Conservation (phyloP, 352 stramenopile species). For the Phytophthora cactorum region DNA sequence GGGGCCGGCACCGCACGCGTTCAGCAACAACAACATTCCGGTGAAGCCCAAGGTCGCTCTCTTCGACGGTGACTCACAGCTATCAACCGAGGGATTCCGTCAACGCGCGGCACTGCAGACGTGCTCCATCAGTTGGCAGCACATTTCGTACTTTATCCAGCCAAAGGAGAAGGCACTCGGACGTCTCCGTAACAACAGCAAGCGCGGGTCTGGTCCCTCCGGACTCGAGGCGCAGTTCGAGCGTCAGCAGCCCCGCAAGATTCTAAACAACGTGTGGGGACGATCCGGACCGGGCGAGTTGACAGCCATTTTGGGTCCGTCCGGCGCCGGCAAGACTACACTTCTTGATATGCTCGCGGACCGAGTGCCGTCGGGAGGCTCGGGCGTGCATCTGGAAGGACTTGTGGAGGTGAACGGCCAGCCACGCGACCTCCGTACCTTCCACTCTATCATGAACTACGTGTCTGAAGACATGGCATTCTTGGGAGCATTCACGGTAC, state of each 20-base stretch:
- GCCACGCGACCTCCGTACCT: slow-evolving; percentile 46
- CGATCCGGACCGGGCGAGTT: slow-evolving; percentile 67
- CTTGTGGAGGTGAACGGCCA: slow-evolving; percentile 68
- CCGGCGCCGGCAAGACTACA: slow-evolving; percentile 71
- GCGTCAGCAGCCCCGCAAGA: slow-evolving; percentile 49
- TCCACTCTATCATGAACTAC: slow-evolving; percentile 74
- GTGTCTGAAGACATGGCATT: slow-evolving; percentile 73
- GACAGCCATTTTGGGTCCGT: slow-evolving; percentile 76
- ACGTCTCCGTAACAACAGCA: slow-evolving; percentile 31
- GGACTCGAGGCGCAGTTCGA: slow-evolving; percentile 41
- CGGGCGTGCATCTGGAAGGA: slow-evolving; percentile 49
- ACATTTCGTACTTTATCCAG: slow-evolving; percentile 67
- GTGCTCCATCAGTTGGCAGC: slow-evolving; percentile 73
- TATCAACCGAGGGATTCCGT: slow-evolving; percentile 39
- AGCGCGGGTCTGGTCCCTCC: slow-evolving; percentile 32
- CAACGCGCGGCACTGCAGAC: slow-evolving; percentile 41
- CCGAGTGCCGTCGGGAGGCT: slow-evolving; percentile 43
- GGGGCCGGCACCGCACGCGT: slow-evolving; percentile 27
- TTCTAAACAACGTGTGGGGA: slow-evolving; percentile 72
- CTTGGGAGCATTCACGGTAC: slow-evolving; percentile 72
- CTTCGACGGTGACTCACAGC: slow-evolving; percentile 37
- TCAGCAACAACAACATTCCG: slow-evolving; percentile 35
- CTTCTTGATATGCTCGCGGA: slow-evolving; percentile 74
- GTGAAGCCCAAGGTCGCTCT: slow-evolving; percentile 42
- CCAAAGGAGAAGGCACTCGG: slow-evolving; percentile 27